Base-by-base conservation (phyloP, 805 yeast species). In the Candida ponderosae region DNA sequence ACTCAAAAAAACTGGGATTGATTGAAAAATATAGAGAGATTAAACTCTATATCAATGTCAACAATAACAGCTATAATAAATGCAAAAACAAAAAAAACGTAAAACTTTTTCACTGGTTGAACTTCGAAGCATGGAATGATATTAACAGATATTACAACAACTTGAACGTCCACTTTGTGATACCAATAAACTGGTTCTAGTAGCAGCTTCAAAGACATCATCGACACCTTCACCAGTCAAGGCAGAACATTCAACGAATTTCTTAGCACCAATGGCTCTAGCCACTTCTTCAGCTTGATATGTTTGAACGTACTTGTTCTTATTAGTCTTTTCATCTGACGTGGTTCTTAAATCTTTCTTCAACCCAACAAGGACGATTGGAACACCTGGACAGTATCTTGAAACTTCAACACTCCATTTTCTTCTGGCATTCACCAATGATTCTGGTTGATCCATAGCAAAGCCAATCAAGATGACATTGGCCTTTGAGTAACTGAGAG, bases 361-460 rank as follows among this genome's bases (percentile, higher is more conserved):
- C 48, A 93, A 69, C 1, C 97, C 97, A 19, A 90, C 97, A 39
- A 90, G 67, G 14, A 93, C 96, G 36, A 90, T 68, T 62, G 89
- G 86, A 33, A 93, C 97, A 33, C 96, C 97, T 50, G 86, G 96
- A 62, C 97, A 93, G 58, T 90, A 95, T 55, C 90, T 97, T 29
- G 95, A 81, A 41, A 93, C 88, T 58, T 90, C 98, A 5, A 95
- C 94, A 20, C 87, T 93, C 98, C 98, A 90, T 61, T 87, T 88
- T 48, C 86, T 79, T 59, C 87, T 89, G 32, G 94, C 97, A 63
- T 90, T 90, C 56, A 87, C 96, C 41, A 90, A 68, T 24, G 97
- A 90, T 59, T 93, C 98, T 26, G 82, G 77, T 5, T 96, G 86
- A 61, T 90, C 98, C 39, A 90, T 88, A 33, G 95, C 78, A 57